Conservation (phyloP, 2,329 filamentous ascomycete species). For the Penicillium sp. region DNA sequence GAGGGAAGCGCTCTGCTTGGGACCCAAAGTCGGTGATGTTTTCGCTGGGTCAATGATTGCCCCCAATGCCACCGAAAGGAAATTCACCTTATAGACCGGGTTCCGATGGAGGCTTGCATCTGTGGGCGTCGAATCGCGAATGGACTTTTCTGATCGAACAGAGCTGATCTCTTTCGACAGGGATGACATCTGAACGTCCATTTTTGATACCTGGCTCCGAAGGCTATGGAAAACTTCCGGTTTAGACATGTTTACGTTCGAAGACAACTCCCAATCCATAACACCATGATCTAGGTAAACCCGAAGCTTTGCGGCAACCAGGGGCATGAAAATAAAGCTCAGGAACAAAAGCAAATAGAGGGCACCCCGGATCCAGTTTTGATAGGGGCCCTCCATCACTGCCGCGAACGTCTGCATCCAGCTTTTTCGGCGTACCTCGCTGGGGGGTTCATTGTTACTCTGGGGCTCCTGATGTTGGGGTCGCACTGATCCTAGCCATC, state of each 20-base stretch:
- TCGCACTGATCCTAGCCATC: constrained; percentile 4
- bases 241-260: constrained; percentile 23
- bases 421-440: background rate
- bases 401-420: background rate
- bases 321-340: constrained; percentile 10
- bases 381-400: background rate
- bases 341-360: constrained; percentile 13
- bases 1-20: constrained; percentile 22
- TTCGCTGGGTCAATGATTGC: constrained; percentile 60
- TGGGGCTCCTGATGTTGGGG: background rate
- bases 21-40: constrained; percentile 58
- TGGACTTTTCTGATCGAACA: constrained; percentile 24
- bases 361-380: constrained; percentile 9
- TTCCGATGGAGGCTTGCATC: constrained; percentile 17
- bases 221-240: constrained; percentile 26
- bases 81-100: constrained; percentile 61
- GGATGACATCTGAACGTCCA: constrained; percentile 32
- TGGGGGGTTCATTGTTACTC: background rate
- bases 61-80: constrained; percentile 65
- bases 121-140: constrained; percentile 22
- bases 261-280: constrained; percentile 7
- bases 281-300: constrained; percentile 11
- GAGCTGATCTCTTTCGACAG: constrained; percentile 30
- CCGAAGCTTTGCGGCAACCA: constrained; percentile 17
- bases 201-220: constrained; percentile 26